Evolutionary conservation across 1,139 yeast genomes (phyloP).

Genomic region (Nakaseomyces uthaithaninus): DNA sequence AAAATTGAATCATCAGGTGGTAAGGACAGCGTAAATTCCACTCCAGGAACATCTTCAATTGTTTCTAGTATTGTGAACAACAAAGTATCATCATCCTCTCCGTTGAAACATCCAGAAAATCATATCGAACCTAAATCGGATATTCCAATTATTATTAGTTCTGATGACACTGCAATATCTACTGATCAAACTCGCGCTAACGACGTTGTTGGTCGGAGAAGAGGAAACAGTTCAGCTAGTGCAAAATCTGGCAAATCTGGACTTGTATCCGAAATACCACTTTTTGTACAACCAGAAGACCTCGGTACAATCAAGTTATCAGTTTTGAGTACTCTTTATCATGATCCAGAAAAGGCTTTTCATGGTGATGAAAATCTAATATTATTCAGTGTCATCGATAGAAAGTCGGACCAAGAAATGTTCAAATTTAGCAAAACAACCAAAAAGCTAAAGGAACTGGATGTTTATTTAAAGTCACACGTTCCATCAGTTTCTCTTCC

Average conservation of each 20-base stretch:
- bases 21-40: constrained; percentile 3
- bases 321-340: constrained; percentile 50
- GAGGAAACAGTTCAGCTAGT: constrained; percentile 4
- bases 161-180: background rate
- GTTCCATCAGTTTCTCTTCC: constrained; percentile 57
- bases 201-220: background rate
- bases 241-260: constrained; percentile 5
- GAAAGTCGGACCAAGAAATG: constrained; percentile 52
- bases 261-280: constrained; percentile 31
- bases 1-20: constrained; percentile 9
- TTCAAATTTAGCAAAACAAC: constrained; percentile 63
- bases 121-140: background rate
- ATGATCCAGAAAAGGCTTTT: constrained; percentile 34
- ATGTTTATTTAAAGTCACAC: constrained; percentile 44
- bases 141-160: background rate
- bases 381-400: constrained; percentile 55
- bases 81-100: background rate
- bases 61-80: constrained; percentile 7
- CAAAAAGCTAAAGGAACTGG: constrained; percentile 48
- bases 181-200: background rate
- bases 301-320: constrained; percentile 53
- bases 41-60: constrained; percentile 7
- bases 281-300: constrained; percentile 61
- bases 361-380: constrained; percentile 39
- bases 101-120: background rate